phyloP scores from a whole-genome alignment of 2,329 filamentous ascomycete genomes.

The Plectosphaerella plurivora region DNA sequence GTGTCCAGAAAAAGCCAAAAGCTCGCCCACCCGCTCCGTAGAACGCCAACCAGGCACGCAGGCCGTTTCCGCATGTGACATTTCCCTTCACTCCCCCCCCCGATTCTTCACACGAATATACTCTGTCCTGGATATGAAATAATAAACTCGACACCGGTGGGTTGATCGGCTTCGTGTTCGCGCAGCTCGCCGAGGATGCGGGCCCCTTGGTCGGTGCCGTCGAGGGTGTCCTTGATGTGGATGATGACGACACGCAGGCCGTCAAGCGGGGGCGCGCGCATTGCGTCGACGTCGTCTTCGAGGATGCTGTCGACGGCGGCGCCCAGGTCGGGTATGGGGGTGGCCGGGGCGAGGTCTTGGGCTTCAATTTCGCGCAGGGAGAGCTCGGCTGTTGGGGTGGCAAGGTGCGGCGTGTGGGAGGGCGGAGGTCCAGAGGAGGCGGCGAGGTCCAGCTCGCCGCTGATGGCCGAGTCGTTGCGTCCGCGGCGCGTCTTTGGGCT shows the following conservation, averaged over 20 bases:
- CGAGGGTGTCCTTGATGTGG: slow-evolving; percentile 86
- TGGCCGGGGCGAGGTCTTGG: slow-evolving; percentile 3
- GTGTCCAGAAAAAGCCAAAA: no score
- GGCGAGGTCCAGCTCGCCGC: slow-evolving; percentile 5
- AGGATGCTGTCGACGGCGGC: slow-evolving; percentile 2
- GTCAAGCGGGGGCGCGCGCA: slow-evolving; percentile 47
- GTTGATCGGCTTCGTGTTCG: slow-evolving; percentile 58
- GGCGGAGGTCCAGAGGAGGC: neutral
- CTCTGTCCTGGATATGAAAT: slow-evolving; percentile 64
- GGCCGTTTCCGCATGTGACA: no score
- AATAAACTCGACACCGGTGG: slow-evolving; percentile 75
- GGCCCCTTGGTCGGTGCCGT: slow-evolving; percentile 61
- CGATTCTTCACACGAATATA: slow-evolving; percentile 26
- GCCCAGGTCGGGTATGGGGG: neutral
- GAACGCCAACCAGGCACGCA: no score
- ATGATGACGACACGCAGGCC: slow-evolving; percentile 84
- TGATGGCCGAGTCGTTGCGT: neutral
- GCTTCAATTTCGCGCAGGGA: slow-evolving; percentile 31
- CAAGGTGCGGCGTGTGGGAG: slow-evolving; percentile 33
- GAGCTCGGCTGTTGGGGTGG: slow-evolving; percentile 44
- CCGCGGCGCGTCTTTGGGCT: slow-evolving; percentile 42
- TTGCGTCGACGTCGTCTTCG: slow-evolving; percentile 1
- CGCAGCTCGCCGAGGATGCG: slow-evolving; percentile 66
- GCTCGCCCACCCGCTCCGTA: no score
- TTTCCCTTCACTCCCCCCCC: no score